Conservation (phyloP, 2,329 filamentous ascomycete genomes). For the Alternaria viburni region DNA sequence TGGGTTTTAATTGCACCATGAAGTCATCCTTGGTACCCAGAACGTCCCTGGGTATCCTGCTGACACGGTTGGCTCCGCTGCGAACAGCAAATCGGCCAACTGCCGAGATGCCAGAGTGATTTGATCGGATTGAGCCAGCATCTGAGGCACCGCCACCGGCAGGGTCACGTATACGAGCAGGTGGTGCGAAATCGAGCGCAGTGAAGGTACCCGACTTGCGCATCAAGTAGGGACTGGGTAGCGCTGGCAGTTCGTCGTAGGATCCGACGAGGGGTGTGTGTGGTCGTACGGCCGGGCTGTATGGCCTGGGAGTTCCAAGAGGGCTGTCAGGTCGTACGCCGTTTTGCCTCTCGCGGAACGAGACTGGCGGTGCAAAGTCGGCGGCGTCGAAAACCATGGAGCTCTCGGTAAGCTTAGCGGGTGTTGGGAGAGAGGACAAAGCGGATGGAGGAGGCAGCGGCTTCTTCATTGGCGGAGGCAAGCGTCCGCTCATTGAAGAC, state of each 20-base stretch:
- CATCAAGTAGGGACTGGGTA: slow-evolving; percentile 84
- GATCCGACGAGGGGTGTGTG: slow-evolving; percentile 81
- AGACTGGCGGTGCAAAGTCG: slow-evolving; percentile 83
- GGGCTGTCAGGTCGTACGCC: slow-evolving; percentile 69
- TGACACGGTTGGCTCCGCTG: slow-evolving; percentile 83
- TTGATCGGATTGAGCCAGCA: slow-evolving; percentile 65
- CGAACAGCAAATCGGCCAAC: slow-evolving; percentile 74
- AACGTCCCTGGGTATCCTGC: slow-evolving; percentile 78
- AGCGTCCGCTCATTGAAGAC: slow-evolving; percentile 50
- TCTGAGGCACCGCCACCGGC: slow-evolving; percentile 49
- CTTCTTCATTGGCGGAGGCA: slow-evolving; percentile 56
- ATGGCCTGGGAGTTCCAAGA: slow-evolving; percentile 67
- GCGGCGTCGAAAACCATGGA: slow-evolving; percentile 70
- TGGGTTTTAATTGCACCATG: slow-evolving; percentile 62
- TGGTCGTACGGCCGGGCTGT: slow-evolving; percentile 72
- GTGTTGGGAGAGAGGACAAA: slow-evolving; percentile 80
- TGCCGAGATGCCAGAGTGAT: slow-evolving; percentile 77
- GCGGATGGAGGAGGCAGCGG: slow-evolving; percentile 74
- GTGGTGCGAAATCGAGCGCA: slow-evolving; percentile 79
- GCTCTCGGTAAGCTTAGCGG: slow-evolving; percentile 83
- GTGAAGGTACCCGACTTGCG: slow-evolving; percentile 82
- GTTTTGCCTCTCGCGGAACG: slow-evolving; percentile 67
- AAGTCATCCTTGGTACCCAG: slow-evolving; percentile 79
- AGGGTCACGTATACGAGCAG: slow-evolving; percentile 69
- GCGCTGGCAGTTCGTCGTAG: slow-evolving; percentile 82